These are phyloP conservation scores for Fusarium staphyleae DNA, from an alignment of 2,329 filamentous ascomycete species.

Conservation along the genomic window DNA sequence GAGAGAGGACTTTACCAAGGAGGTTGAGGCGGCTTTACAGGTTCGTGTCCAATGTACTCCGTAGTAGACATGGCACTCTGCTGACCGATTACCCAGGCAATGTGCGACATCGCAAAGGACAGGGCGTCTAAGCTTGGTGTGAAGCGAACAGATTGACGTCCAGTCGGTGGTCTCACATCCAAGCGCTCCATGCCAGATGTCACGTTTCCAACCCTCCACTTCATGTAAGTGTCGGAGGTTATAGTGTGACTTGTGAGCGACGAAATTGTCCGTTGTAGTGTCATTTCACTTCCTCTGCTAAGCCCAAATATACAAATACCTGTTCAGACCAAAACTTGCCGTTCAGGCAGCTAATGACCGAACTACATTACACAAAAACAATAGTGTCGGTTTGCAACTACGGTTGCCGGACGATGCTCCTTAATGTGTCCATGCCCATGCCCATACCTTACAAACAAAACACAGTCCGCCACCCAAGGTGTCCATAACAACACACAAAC, in stretches of 20 bases:
- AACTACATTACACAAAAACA: not conserved
- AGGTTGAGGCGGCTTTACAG: slow-evolving; percentile 77
- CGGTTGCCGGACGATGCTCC: slow-evolving; percentile 5
- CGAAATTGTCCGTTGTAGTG: too few species aligned
- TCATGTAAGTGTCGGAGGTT: too few species aligned
- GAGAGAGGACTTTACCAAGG: slow-evolving; percentile 68
- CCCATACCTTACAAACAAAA: slow-evolving; percentile 5
- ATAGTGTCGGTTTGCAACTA: not conserved
- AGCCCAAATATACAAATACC: too few species aligned
- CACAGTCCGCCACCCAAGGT: slow-evolving; percentile 15
- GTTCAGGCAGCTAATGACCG: not conserved
- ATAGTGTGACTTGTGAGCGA: too few species aligned
- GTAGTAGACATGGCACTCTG: not conserved
- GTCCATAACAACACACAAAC: not conserved
- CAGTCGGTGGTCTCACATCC: too few species aligned
- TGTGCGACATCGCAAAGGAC: slow-evolving; percentile 90
- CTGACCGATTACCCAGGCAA: slow-evolving; percentile 62
- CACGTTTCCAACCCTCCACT: too few species aligned
- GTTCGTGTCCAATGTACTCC: slow-evolving; percentile 59
- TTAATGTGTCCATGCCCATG: slow-evolving; percentile 7
- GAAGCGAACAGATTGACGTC: slow-evolving; percentile 1
- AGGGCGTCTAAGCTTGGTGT: slow-evolving; percentile 58
- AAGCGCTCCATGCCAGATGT: too few species aligned
- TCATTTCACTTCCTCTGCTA: too few species aligned
- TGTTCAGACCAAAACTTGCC: not conserved